Evolutionary conservation across 202 grass and related monocot species (phyloP), one percentile per base, ranked within the genome.

Genomic region (Musa balbisiana): DNA sequence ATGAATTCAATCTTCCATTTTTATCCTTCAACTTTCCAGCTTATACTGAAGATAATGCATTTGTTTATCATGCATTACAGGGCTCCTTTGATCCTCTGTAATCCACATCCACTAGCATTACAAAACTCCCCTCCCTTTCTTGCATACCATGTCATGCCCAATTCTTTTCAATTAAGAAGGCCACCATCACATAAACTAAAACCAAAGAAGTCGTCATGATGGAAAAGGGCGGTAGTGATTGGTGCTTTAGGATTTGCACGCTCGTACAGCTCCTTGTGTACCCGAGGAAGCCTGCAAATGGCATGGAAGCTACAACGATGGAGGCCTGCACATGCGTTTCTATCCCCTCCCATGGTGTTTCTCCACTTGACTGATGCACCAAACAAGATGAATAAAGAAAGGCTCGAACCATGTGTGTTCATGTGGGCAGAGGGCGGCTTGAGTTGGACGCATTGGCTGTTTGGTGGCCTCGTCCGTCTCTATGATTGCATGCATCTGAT

Each of bases 321-420:
- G 53, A 51, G 75, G 24, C 9, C 72, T 89, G 81, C 93, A 97
- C 93, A 97, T 97, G 90, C 83, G 84, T 81, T 53, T 43, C 88
- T 83, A 86, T 84, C 82, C 84, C 82, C 79, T 69, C 53, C 13
- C 67, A 16, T 20, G 62, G 10, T 53, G 52, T 43, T 66, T 43
- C 70, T 53, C 51, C 69, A 63, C 59, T 83, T 52, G 76, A 76
- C 58, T 53, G 77, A 53, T 49, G 29, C 54, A 4, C 58, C 23
- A 55, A 71, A 79, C 81, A 73, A 52, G 71, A 27, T 29, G 58
- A 73, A 51, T 72, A 80, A 80, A 72, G 58, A 60, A 55, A 63
- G 55, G 78, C 33, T 70, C 29, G 3, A 52, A 81, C 84, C 90
- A 97, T 89, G 93, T 89, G 93, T 91, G 93, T 93, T 81, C 79